phyloP scores from a whole-genome alignment of 495 filamentous ascomycete species.

The Chaetomium cochliodes region DNA sequence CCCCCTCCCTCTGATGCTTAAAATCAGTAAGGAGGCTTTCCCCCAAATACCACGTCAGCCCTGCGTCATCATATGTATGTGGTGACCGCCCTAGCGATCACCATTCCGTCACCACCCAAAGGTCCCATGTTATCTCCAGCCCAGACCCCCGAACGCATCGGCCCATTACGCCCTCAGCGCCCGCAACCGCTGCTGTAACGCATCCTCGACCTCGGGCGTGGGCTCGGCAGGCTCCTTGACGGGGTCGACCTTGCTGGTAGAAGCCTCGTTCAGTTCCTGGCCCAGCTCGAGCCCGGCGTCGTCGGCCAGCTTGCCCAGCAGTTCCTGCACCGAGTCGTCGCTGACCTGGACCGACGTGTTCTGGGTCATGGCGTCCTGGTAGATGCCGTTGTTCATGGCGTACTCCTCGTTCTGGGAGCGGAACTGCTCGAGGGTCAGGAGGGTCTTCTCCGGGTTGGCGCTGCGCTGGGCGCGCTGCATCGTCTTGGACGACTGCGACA shows the following conservation, averaged over 20 bases:
- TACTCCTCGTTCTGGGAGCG: constrained; percentile 82
- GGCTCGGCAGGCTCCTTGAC: constrained; percentile 49
- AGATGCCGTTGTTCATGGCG: constrained; percentile 77
- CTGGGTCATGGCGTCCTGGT: constrained; percentile 75
- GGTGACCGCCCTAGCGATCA: neutral
- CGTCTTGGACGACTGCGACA: constrained; percentile 49
- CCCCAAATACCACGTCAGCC: neutral
- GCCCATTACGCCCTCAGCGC: constrained; percentile 45
- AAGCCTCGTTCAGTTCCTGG: constrained; percentile 64
- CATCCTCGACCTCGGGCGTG: constrained; percentile 62
- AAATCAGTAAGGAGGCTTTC: too few relatives aligned
- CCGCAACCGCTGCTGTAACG: constrained; percentile 57
- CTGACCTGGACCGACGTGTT: constrained; percentile 73
- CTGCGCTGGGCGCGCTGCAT: constrained; percentile 68
- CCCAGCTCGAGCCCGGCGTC: constrained; percentile 75
- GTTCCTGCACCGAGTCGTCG: constrained; percentile 77
- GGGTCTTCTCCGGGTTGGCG: constrained; percentile 68
- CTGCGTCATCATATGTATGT: neutral
- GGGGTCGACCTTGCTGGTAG: constrained; percentile 54
- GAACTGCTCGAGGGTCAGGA: constrained; percentile 71
- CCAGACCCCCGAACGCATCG: neutral
- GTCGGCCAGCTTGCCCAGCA: constrained; percentile 78
- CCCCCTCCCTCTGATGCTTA: too few relatives aligned
- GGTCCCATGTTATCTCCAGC: neutral
- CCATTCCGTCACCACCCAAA: neutral